phyloP scores from a whole-genome alignment of 768 basidiomycete genomes.

The Mycena olivaceomarginata region DNA sequence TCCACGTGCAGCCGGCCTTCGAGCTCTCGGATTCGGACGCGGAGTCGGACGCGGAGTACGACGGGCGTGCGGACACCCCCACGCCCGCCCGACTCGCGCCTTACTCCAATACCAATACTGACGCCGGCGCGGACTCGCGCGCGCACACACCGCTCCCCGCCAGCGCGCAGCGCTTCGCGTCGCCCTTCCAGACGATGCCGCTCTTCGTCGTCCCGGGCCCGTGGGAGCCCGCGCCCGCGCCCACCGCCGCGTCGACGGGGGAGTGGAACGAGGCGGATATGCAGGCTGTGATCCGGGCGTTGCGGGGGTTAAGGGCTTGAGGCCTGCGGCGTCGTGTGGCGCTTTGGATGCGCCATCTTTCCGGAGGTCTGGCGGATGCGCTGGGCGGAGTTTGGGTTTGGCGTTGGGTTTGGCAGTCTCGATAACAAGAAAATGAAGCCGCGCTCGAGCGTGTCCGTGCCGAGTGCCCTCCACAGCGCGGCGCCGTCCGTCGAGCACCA shows the following conservation, averaged over 20 bases:
- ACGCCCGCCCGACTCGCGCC: neutral
- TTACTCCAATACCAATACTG: too few species aligned
- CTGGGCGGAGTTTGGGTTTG: constrained; percentile 7
- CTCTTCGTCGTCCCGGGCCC: constrained; percentile 17
- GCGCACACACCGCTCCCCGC: neutral
- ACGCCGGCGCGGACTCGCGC: neutral
- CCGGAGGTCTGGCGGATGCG: too few species aligned
- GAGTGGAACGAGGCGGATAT: constrained; percentile 41
- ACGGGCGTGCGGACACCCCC: constrained; percentile 5
- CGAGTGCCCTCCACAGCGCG: too few species aligned
- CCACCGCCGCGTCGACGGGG: constrained; percentile 28
- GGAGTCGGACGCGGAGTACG: neutral
- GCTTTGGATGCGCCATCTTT: neutral
- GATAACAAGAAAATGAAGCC: too few species aligned
- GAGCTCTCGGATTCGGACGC: neutral
- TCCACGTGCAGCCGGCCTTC: constrained; percentile 17
- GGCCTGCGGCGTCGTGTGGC: neutral
- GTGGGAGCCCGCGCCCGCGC: constrained; percentile 16
- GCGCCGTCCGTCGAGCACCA: too few species aligned
- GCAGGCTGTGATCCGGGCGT: constrained; percentile 29
- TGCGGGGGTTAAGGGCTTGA: constrained; percentile 21
- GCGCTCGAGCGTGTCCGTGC: too few species aligned
- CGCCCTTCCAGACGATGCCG: constrained; percentile 34
- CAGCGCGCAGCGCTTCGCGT: constrained; percentile 26
- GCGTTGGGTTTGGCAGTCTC: too few species aligned